Base-by-base conservation (phyloP, 768 basidiomycete genomes). In the Leucocoprinus sp. region DNA sequence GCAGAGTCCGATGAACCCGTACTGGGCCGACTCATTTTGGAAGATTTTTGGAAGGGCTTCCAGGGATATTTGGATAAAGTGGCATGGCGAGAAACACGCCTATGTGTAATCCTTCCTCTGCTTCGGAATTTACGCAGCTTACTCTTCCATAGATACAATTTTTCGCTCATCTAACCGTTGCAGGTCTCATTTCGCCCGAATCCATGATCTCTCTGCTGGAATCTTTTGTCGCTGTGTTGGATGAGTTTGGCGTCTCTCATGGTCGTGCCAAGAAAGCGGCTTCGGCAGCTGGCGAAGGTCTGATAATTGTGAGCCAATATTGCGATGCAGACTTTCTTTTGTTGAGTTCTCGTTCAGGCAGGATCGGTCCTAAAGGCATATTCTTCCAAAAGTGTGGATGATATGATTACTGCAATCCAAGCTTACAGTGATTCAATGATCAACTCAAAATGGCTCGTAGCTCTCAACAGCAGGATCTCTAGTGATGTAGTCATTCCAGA, bases 1-100 rank as follows among this genome's bases (percentile, higher is more conserved):
- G 56, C 60, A 2, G 63, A 62, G 23, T 52, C 64, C 22, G 74
- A 71, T 31, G 63, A 64, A 26, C 68, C 65, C 15, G 68, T 79
- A 0, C 60, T 87, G 0, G 87, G 88, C 1, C 75, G 75, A 42
- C 76, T 82, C 36, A 71, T 93, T 12, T 64, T 95, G 15, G 85
- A 93, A 52, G 92, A 98, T 57, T 84, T 93, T 48, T 86, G 85
- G 78, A 88, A 86, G 63, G 86, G 85, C 2, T 96, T 97, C 60
- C 88, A 92, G 55, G 74, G 78, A 2, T 90, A 82, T 59, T 69
- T 97, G 17, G 93, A 96, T 64, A 87, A 87, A 51, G 67, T 92
- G 21, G 80, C 86, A 43, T 97, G 93, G 95, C 74, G 90, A 55
- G 88, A 93, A 54, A 82, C 86, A 35, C 78, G 93, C 50, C 71